Evolutionary conservation across 2,329 filamentous ascomycete genomes (phyloP).

Genomic region (Colletotrichum somersetense): DNA sequence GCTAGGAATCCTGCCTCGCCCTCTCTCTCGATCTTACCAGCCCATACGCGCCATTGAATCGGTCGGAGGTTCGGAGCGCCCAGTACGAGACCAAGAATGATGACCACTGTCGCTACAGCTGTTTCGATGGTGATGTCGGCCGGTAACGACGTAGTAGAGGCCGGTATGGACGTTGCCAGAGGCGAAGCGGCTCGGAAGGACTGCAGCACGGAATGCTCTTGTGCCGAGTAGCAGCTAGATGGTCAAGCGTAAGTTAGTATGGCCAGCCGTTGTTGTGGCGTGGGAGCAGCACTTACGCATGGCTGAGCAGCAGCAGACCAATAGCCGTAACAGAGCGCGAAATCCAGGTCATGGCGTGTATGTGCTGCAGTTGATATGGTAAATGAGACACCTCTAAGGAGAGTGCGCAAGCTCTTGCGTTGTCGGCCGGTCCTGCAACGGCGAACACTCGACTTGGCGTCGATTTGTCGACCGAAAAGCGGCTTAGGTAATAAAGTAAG

Average conservation of each 20-base stretch:
- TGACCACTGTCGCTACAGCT: conserved; percentile 80
- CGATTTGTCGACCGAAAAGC: not conserved
- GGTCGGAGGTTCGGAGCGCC: conserved; percentile 84
- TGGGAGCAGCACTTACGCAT: conserved; percentile 75
- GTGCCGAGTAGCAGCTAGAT: conserved; percentile 90
- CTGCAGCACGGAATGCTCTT: conserved; percentile 86
- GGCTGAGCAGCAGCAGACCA: conserved; percentile 83
- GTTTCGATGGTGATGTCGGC: conserved; percentile 91
- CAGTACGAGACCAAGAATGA: conserved; percentile 86
- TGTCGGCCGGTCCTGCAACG: not conserved
- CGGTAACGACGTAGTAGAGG: conserved; percentile 71
- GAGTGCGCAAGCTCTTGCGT: not conserved
- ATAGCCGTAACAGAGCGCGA: conserved; percentile 78
- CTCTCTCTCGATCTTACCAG: conserved; percentile 85
- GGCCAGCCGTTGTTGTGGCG: not conserved
- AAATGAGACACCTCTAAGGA: not conserved
- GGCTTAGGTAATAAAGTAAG: not conserved
- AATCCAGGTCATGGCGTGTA: conserved; percentile 75
- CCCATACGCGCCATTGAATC: conserved; percentile 86
- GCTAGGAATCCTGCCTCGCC: conserved; percentile 70
- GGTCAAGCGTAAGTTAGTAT: conserved; percentile 5
- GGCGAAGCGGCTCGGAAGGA: conserved; percentile 61
- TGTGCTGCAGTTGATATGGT: not conserved
- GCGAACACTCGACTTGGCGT: not conserved
- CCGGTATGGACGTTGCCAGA: conserved; percentile 56